phyloP scores from a whole-genome alignment of 257 asterid species.

The Voacanga thouarsii region DNA sequence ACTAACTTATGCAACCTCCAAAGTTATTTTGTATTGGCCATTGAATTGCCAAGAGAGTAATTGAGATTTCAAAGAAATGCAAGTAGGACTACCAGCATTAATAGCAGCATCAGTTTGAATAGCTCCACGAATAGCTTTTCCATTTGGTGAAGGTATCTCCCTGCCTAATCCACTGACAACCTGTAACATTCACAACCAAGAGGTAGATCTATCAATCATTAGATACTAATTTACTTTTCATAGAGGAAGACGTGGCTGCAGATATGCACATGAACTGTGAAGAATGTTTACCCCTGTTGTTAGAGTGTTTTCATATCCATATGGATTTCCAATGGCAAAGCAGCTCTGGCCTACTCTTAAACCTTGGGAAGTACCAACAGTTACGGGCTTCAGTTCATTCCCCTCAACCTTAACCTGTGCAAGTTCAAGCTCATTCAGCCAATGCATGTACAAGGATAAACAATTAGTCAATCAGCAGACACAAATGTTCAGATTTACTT shows the following conservation, averaged over 20 bases:
- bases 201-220: neutral
- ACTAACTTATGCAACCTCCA: neutral
- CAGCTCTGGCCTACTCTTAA: conserved; percentile 87
- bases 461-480: neutral
- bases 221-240: neutral
- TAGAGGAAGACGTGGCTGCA: neutral
- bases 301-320: conserved; percentile 76
- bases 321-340: conserved; percentile 90
- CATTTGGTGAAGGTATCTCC: conserved; percentile 94
- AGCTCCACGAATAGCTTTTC: conserved; percentile 81
- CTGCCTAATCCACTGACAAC: conserved; percentile 91
- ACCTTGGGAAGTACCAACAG: conserved; percentile 57
- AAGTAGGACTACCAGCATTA: conserved; percentile 61
- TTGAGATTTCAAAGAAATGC: neutral
- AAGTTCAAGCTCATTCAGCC: conserved; percentile 2
- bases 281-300: conserved; percentile 74
- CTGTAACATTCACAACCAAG: conserved; percentile 33
- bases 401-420: conserved; percentile 66
- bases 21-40: neutral
- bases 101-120: conserved; percentile 95
- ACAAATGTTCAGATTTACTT: neutral
- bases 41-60: neutral
- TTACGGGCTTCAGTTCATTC: conserved; percentile 60
- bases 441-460: neutral
- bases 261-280: neutral